Percentiles rank a stretch among this genome's conserved stretches.
Evolutionary conservation across 148 eudicot species (phyloP).

Genomic region (Rhododendron simsii): DNA sequence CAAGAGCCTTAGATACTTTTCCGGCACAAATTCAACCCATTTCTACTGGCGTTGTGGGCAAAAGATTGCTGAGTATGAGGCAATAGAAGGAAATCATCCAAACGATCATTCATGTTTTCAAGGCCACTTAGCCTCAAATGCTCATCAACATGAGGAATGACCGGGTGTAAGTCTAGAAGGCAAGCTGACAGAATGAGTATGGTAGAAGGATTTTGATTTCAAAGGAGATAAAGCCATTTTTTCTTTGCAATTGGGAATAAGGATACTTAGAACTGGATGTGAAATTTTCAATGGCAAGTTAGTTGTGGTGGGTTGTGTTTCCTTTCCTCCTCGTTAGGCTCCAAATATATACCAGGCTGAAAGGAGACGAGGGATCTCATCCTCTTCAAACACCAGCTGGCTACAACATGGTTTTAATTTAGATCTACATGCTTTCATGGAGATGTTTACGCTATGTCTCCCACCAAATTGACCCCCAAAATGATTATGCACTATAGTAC

Average conservation of each 20-base stretch:
- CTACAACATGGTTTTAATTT: background rate
- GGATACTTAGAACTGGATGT: background rate
- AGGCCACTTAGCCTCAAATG: background rate
- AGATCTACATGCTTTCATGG: background rate
- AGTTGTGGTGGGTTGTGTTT: background rate
- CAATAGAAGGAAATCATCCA: constrained; percentile 23
- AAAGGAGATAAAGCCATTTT: constrained; percentile 13
- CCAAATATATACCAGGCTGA: background rate
- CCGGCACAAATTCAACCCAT: constrained; percentile 18
- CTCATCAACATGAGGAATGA: constrained; percentile 18
- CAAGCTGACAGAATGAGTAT: constrained; percentile 29
- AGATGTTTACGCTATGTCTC: background rate
- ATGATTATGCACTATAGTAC: background rate
- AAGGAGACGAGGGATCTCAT: background rate
- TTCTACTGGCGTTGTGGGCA: background rate
- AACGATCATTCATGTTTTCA: constrained; percentile 4
- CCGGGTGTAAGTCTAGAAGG: constrained; percentile 18
- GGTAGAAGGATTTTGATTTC: background rate
- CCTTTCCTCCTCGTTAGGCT: background rate
- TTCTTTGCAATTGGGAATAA: background rate
- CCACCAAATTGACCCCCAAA: background rate
- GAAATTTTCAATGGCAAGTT: background rate
- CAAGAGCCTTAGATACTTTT: constrained; percentile 40
- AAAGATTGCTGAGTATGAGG: constrained; percentile 18
- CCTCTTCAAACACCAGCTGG: background rate